Evolutionary conservation across 2,329 filamentous ascomycete genomes (phyloP).

Genomic region (Fusarium bulbicola): DNA sequence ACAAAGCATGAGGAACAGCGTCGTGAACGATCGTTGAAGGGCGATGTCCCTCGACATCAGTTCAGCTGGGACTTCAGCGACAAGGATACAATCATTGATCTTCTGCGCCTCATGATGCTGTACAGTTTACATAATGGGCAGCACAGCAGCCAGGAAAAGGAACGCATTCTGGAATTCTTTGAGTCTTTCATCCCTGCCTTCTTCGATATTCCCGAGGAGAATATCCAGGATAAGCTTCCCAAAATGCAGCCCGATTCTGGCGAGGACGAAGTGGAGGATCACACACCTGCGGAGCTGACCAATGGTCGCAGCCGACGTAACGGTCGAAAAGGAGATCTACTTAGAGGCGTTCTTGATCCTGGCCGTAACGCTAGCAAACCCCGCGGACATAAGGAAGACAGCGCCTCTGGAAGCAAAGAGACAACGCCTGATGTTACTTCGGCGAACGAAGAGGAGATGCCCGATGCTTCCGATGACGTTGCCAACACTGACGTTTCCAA

Average conservation of each 20-base stretch:
- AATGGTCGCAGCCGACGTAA: conserved; percentile 75
- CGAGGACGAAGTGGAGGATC: conserved; percentile 81
- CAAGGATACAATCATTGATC: conserved; percentile 71
- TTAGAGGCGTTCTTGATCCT: conserved; percentile 86
- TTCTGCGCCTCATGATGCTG: conserved; percentile 69
- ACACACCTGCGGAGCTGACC: conserved; percentile 74
- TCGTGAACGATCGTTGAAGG: conserved; percentile 71
- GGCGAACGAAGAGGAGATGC: conserved; percentile 79
- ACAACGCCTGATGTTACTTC: conserved; percentile 87
- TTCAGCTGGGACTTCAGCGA: conserved; percentile 80
- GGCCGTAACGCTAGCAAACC: conserved; percentile 75
- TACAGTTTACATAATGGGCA: conserved; percentile 75
- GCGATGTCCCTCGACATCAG: conserved; percentile 73
- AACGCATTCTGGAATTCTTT: conserved; percentile 78
- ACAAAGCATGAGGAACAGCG: conserved; percentile 92
- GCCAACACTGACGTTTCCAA: conserved; percentile 69
- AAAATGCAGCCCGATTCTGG: conserved; percentile 76
- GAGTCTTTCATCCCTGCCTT: conserved; percentile 79
- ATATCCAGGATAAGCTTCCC: conserved; percentile 71
- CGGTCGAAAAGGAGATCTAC: conserved; percentile 81
- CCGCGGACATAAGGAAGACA: conserved; percentile 81
- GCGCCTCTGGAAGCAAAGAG: conserved; percentile 83
- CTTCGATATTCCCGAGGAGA: conserved; percentile 78
- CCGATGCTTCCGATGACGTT: conserved; percentile 66
- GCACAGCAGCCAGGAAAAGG: conserved; percentile 76